Conservation (phyloP, 805 yeast species). For the Cephaloascus albidus region DNA sequence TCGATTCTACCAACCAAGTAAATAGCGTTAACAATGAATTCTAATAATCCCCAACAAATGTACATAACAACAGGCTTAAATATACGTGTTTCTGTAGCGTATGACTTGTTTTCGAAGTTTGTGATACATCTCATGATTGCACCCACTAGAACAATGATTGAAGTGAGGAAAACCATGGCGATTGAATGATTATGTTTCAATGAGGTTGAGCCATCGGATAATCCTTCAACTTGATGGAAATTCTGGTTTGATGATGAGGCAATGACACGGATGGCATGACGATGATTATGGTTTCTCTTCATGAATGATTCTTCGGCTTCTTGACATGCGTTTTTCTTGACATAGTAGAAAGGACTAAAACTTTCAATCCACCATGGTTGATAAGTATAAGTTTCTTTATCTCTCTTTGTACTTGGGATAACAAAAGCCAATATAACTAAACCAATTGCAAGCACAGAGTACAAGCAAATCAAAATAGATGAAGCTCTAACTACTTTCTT, state of each 20-base stretch:
- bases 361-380: slow-evolving; percentile 77
- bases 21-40: slow-evolving; percentile 43
- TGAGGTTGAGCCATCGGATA: slow-evolving; percentile 10
- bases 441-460: slow-evolving; percentile 42
- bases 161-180: slow-evolving; percentile 31
- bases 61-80: slow-evolving; percentile 53
- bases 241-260: slow-evolving; percentile 32
- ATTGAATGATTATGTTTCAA: slow-evolving; percentile 45
- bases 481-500: slow-evolving; percentile 46
- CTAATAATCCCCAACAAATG: slow-evolving; percentile 61
- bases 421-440: slow-evolving; percentile 43
- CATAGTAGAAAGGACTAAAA: slow-evolving; percentile 50
- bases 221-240: not conserved
- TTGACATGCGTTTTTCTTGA: slow-evolving; percentile 39
- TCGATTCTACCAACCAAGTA: slow-evolving; percentile 62
- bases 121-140: slow-evolving; percentile 42
- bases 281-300: slow-evolving; percentile 35
- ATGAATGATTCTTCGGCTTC: slow-evolving; percentile 38
- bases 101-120: slow-evolving; percentile 24
- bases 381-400: slow-evolving; percentile 44
- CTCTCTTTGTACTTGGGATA: slow-evolving; percentile 43
- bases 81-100: slow-evolving; percentile 28
- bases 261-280: slow-evolving; percentile 48
- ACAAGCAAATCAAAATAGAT: slow-evolving; percentile 33
- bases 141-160: slow-evolving; percentile 39